Conservation (phyloP, 148 eudicot species). For the Arctostaphylos glauca region DNA sequence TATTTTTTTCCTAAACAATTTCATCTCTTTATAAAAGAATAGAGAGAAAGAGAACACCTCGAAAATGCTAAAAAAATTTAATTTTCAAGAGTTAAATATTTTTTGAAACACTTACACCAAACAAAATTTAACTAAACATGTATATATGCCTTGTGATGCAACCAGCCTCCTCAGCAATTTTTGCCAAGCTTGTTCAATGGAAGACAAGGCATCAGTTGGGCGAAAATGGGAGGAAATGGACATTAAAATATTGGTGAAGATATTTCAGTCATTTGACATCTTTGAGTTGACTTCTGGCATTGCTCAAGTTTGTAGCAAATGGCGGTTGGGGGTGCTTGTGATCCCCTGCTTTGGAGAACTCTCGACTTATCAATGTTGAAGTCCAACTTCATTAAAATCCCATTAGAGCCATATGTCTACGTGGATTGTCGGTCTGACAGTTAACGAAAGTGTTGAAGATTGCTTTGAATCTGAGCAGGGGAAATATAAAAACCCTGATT, state of each 20-base stretch:
- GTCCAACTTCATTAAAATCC: conserved; percentile 43
- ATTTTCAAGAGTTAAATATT: too few species aligned
- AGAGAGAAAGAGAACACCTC: too few species aligned
- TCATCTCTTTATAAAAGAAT: too few species aligned
- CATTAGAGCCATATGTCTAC: conserved; percentile 46
- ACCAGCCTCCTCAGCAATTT: background rate
- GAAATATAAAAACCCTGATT: conserved; percentile 27
- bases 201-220: conserved; percentile 9
- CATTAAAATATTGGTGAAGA: conserved; percentile 40
- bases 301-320: conserved; percentile 44
- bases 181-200: conserved; percentile 21
- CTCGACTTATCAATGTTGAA: conserved; percentile 38
- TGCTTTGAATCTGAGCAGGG: conserved; percentile 40
- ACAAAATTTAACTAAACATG: too few species aligned
- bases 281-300: conserved; percentile 39
- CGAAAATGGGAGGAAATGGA: conserved; percentile 50
- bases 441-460: conserved; percentile 35
- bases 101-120: too few species aligned
- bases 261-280: conserved; percentile 37
- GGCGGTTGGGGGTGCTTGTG: conserved; percentile 50
- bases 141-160: conserved; percentile 1
- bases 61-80: too few species aligned
- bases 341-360: conserved; percentile 42
- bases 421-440: conserved; percentile 39
- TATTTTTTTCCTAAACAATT: too few species aligned